Conservation (phyloP, 768 basidiomycete species). For the Galerina sulciceps region DNA sequence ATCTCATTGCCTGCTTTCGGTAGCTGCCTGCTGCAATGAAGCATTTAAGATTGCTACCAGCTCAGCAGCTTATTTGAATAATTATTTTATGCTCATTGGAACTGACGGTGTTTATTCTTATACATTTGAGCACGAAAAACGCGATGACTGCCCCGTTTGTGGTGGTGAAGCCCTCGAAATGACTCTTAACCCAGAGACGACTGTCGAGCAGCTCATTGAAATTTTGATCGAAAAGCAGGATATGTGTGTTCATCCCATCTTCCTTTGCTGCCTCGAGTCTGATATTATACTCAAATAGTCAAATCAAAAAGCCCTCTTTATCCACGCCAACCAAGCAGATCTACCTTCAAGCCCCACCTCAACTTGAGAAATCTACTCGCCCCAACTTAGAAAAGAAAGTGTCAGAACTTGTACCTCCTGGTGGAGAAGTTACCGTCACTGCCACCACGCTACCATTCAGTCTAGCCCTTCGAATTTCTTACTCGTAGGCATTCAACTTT, state of each 20-base stretch:
- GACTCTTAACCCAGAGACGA: constrained; percentile 69
- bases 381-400: constrained; percentile 89
- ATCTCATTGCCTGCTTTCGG: not conserved
- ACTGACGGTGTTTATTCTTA: constrained; percentile 97
- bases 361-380: constrained; percentile 87
- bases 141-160: constrained; percentile 95
- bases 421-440: constrained; percentile 85
- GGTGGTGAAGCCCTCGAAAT: constrained; percentile 88
- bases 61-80: constrained; percentile 92
- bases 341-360: constrained; percentile 93
- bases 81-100: constrained; percentile 98
- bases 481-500: constrained; percentile 29
- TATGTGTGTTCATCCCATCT: constrained; percentile 60
- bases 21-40: constrained; percentile 96
- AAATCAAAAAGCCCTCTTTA: constrained; percentile 95
- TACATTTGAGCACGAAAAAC: constrained; percentile 94
- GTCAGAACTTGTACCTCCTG: constrained; percentile 75
- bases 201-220: constrained; percentile 88
- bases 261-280: constrained; percentile 5
- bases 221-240: constrained; percentile 86
- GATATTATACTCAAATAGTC: constrained; percentile 49
- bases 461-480: constrained; percentile 68
- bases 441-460: constrained; percentile 89
- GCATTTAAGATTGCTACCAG: constrained; percentile 98
- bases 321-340: constrained; percentile 77